phyloP scores from a whole-genome alignment of 2,329 filamentous ascomycete genomes.

The Penicillium sclerotiorum region DNA sequence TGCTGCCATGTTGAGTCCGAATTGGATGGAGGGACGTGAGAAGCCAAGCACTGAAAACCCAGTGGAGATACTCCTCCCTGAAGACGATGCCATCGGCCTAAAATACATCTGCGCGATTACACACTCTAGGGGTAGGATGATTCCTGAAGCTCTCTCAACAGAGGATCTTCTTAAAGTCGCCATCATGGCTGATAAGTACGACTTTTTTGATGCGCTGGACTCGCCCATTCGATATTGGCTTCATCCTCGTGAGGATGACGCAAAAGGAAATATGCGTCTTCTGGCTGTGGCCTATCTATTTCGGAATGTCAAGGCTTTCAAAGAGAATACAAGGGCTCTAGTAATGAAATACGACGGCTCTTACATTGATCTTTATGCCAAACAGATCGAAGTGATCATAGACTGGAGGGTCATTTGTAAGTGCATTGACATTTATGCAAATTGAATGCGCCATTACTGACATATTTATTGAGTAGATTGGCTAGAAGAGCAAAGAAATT shows the following conservation, averaged over 20 bases:
- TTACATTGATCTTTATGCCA: not conserved
- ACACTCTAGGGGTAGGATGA: not conserved
- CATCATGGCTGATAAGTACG: not conserved
- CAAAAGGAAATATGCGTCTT: not conserved
- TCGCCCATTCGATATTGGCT: not conserved
- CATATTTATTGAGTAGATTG: not conserved
- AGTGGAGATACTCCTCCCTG: not conserved
- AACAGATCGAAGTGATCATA: not conserved
- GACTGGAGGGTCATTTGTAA: not conserved
- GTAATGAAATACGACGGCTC: not conserved
- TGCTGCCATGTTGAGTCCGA: not conserved
- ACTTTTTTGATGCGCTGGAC: not conserved
- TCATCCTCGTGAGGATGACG: not conserved
- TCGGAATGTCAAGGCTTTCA: not conserved
- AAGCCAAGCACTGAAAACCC: not conserved
- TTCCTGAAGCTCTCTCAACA: not conserved
- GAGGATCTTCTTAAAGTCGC: not conserved
- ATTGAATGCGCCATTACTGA: not conserved
- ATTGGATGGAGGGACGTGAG: not conserved
- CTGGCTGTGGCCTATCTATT: not conserved
- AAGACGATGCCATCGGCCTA: not conserved
- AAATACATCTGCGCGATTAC: not conserved
- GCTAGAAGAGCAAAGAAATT: not conserved
- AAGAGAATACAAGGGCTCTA: not conserved
- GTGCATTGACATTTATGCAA: not conserved